phyloP scores from a whole-genome alignment of 495 filamentous ascomycete genomes.

The Eremomyces bilateralis region DNA sequence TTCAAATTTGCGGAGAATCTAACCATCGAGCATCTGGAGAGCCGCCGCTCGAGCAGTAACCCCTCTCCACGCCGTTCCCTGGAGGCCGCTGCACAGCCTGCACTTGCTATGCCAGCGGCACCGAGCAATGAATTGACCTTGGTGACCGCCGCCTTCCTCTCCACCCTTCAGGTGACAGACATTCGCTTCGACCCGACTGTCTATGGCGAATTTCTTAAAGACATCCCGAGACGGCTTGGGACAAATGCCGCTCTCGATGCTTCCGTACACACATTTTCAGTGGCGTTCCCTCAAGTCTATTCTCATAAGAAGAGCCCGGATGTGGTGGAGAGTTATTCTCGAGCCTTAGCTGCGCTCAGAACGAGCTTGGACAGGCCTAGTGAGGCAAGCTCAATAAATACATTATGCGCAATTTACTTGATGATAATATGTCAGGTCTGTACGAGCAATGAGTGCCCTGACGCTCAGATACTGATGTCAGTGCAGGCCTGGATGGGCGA shows the following conservation, averaged over 20 bases:
- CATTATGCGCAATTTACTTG: conserved; percentile 25
- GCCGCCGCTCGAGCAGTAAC: neutral
- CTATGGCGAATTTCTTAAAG: conserved; percentile 21
- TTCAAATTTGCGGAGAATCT: conserved; percentile 26
- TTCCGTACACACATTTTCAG: conserved; percentile 19
- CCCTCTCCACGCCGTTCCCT: neutral
- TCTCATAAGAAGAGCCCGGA: conserved; percentile 4
- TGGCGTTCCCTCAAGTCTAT: conserved; percentile 16
- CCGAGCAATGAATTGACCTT: conserved; percentile 11
- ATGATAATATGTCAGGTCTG: conserved; percentile 23
- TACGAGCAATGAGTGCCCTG: neutral
- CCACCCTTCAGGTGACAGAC: conserved; percentile 18
- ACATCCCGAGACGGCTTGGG: conserved; percentile 22
- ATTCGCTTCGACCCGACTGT: conserved; percentile 23
- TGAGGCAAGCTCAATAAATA: conserved; percentile 20
- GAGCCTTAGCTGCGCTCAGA: conserved; percentile 18
- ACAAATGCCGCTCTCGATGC: conserved; percentile 23
- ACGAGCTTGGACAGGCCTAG: conserved; percentile 19
- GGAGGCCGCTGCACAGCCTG: neutral
- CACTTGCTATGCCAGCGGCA: neutral
- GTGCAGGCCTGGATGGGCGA: conserved; percentile 4
- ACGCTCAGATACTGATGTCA: conserved; percentile 13
- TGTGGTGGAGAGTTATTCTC: conserved; percentile 20
- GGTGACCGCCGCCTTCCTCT: conserved; percentile 15
- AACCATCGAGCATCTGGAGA: neutral